phyloP scores from a whole-genome alignment of 768 basidiomycete species.

The Xerocomellus chrysenteron region DNA sequence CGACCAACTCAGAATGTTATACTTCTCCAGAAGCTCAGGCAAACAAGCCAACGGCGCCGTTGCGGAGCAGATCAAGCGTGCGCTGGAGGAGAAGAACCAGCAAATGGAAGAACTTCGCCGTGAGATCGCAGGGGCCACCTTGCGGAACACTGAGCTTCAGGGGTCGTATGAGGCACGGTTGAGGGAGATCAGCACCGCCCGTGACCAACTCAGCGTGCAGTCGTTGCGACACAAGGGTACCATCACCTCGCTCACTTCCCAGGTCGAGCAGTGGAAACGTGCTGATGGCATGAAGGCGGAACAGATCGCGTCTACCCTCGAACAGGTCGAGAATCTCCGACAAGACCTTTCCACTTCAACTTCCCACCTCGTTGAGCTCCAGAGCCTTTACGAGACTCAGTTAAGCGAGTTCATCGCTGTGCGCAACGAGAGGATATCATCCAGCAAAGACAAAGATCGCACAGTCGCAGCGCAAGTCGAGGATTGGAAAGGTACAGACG shows the following conservation, averaged over 20 bases:
- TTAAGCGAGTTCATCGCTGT: neutral
- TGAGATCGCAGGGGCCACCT: neutral
- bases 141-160: too few species aligned
- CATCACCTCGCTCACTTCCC: neutral
- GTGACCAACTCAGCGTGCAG: slow-evolving; percentile 1
- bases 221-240: slow-evolving; percentile 1
- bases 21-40: neutral
- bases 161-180: slow-evolving; percentile 1
- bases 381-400: neutral
- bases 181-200: neutral
- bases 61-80: neutral
- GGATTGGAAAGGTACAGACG: neutral
- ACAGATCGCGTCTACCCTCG: neutral
- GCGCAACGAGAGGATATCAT: too few species aligned
- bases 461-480: neutral
- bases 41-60: neutral
- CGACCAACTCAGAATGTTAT: neutral
- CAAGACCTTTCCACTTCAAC: neutral
- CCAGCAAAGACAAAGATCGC: neutral
- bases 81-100: neutral
- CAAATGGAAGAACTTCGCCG: slow-evolving; percentile 4
- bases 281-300: too few species aligned
- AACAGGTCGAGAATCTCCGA: neutral
- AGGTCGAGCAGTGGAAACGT: neutral
- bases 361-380: neutral